phyloP scores from a whole-genome alignment of 2,329 filamentous ascomycete genomes.

The Penicillium glabrum region DNA sequence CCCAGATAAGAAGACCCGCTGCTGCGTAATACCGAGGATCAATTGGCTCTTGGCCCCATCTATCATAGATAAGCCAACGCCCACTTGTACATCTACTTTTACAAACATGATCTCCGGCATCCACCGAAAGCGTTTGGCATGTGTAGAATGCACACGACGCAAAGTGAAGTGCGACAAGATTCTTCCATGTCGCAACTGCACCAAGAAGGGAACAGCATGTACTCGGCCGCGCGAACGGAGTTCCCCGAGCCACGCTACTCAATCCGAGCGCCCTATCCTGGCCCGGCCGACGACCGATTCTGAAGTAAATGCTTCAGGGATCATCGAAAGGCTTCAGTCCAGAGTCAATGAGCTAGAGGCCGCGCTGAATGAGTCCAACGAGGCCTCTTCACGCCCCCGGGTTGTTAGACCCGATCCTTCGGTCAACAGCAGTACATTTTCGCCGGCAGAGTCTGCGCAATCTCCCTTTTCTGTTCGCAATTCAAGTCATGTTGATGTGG shows the following conservation, averaged over 20 bases:
- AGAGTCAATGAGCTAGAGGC: constrained; percentile 29
- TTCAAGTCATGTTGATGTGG: not conserved
- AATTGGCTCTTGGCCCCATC: not conserved
- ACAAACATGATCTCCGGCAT: constrained; percentile 6
- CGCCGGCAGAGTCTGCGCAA: constrained; percentile 1
- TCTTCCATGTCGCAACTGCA: constrained; percentile 43
- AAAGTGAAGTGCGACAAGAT: constrained; percentile 42
- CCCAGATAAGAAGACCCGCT: not conserved
- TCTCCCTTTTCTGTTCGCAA: not conserved
- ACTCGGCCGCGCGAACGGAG: constrained; percentile 13
- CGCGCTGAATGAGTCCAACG: constrained; percentile 17
- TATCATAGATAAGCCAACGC: not conserved
- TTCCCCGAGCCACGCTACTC: constrained; percentile 5
- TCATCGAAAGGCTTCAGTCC: constrained; percentile 23
- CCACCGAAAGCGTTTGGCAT: constrained; percentile 27
- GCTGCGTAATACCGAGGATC: not conserved
- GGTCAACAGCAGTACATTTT: not conserved
- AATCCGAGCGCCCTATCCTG: not conserved
- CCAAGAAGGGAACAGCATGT: constrained; percentile 8
- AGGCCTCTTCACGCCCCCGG: not conserved
- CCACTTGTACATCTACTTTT: not conserved
- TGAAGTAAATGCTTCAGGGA: constrained; percentile 10
- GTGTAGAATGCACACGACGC: constrained; percentile 27
- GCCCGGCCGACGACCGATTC: constrained; percentile 1
- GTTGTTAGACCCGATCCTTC: not conserved